A percentile compares a stretch with the other conserved stretches of the same genome.
These are phyloP conservation scores for Gnaphalium uliginosum DNA, from an alignment of 129 eudicot genomes.

Conservation along the genomic window DNA sequence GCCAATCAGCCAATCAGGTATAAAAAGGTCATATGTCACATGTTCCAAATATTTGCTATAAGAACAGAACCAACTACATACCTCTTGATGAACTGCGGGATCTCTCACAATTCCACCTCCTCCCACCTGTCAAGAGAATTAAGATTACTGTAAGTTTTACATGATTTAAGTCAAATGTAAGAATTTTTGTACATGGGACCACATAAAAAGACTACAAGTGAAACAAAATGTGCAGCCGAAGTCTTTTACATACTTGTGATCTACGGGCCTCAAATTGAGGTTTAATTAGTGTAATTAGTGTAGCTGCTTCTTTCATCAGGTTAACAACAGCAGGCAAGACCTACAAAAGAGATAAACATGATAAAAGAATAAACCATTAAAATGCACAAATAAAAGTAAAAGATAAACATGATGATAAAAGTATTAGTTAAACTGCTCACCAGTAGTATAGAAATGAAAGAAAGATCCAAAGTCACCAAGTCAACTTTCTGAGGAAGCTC, in stretches of 20 bases:
- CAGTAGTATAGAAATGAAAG: conserved; percentile 88
- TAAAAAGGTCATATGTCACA: background rate
- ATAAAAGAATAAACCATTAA: conserved; percentile 8
- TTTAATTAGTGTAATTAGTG: conserved; percentile 74
- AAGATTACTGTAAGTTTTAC: conserved; percentile 6
- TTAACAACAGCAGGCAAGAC: conserved; percentile 96
- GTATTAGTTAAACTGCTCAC: conserved; percentile 42
- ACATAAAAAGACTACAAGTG: background rate
- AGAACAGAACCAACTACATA: conserved; percentile 15
- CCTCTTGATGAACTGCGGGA: conserved; percentile 91
- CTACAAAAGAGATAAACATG: conserved; percentile 34
- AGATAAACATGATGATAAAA: background rate
- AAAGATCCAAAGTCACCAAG: conserved; percentile 92
- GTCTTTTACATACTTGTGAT: conserved; percentile 62
- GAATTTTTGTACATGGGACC: background rate
- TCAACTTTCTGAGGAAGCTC: conserved; percentile 96
- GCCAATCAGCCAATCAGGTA: conserved; percentile 1
- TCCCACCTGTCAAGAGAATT: conserved; percentile 65
- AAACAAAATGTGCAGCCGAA: background rate
- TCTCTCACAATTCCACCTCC: conserved; percentile 97
- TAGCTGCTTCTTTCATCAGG: conserved; percentile 84
- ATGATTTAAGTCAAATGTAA: background rate
- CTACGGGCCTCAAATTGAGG: conserved; percentile 99
- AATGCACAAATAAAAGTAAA: background rate
- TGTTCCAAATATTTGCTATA: background rate